Evolutionary conservation across 2,329 filamentous ascomycete species (phyloP).

Genomic region (Talaromyces sp.): DNA sequence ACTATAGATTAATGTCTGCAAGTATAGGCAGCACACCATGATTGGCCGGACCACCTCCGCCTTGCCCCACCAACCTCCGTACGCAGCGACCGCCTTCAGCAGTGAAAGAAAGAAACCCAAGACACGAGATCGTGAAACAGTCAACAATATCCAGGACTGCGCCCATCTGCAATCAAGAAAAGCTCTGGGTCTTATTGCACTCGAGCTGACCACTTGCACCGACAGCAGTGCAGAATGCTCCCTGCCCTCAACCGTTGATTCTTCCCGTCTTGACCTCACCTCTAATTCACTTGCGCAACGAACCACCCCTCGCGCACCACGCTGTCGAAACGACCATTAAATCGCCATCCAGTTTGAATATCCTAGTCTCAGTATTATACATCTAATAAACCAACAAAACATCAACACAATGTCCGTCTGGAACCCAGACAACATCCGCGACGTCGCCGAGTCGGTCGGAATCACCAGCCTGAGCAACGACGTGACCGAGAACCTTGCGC

Average conservation of each 20-base stretch:
- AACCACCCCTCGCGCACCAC: not conserved
- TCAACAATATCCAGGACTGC: not conserved
- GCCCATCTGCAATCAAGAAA: not conserved
- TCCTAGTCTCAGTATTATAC: not conserved
- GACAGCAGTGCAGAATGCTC: not conserved
- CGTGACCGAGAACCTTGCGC: conserved; percentile 77
- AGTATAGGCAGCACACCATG: not conserved
- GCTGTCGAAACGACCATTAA: not conserved
- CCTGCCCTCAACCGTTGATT: not conserved
- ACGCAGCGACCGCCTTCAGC: not conserved
- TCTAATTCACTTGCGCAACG: not conserved
- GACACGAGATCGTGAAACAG: not conserved
- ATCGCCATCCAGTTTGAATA: not conserved
- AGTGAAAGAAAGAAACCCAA: not conserved
- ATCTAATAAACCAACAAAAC: not conserved
- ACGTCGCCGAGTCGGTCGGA: conserved; percentile 94
- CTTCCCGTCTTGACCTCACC: not conserved
- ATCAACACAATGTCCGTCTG: conserved; percentile 61
- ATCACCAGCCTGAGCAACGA: conserved; percentile 78
- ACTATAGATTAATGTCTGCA: too few species aligned
- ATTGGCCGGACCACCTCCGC: not conserved
- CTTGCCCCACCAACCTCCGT: not conserved
- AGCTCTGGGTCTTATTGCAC: not conserved
- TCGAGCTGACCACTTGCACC: not conserved
- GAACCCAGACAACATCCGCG: conserved; percentile 93